A percentile compares a stretch with the other conserved stretches of the same genome.
Evolutionary conservation across 345 rosid species (phyloP).

Genomic region (Alliaria petiolata): DNA sequence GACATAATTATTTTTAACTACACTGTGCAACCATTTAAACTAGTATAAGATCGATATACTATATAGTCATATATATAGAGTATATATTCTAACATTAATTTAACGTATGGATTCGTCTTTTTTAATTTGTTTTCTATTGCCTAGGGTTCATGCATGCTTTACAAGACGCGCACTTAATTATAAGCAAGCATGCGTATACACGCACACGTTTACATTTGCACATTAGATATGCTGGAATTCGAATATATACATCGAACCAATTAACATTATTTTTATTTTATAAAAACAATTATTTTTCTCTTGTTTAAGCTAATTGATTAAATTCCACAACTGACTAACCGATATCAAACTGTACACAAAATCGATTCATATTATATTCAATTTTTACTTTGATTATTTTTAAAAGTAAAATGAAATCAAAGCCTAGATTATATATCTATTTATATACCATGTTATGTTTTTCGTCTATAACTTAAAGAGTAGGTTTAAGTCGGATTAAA

Average conservation of each 20-base stretch:
- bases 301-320: background rate
- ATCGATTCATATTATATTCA: background rate
- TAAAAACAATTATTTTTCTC: background rate
- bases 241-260: background rate
- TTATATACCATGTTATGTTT: background rate
- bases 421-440: too few relatives aligned
- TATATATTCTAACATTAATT: background rate
- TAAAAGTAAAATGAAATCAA: too few relatives aligned
- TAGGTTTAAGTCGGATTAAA: background rate
- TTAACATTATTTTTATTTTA: too few relatives aligned
- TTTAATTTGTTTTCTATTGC: background rate
- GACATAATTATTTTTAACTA: background rate
- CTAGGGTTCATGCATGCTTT: conserved; percentile 14
- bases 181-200: conserved; percentile 15
- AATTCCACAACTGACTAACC: too few relatives aligned
- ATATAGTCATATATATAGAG: too few relatives aligned
- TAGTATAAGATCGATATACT: too few relatives aligned
- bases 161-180: background rate
- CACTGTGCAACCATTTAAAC: background rate
- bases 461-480: background rate
- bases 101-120: background rate
- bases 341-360: background rate
- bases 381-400: too few relatives aligned
- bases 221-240: background rate
- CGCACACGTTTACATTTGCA: conserved; percentile 1